Evolutionary conservation across 2,329 filamentous ascomycete species (phyloP).

Genomic region (Macroventuria anomochaeta): DNA sequence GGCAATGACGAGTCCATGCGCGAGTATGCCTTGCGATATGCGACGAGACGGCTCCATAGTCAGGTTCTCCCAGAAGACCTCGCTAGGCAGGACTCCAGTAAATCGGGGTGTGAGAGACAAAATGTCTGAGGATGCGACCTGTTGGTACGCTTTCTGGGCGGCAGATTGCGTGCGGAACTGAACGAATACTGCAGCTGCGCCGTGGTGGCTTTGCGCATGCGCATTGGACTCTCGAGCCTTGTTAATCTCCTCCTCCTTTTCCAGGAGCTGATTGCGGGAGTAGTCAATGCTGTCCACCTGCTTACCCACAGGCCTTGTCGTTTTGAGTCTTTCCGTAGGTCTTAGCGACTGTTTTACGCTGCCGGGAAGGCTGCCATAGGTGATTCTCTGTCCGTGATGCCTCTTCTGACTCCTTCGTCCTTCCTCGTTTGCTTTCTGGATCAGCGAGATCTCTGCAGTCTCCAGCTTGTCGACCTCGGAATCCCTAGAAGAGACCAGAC

Average conservation of each 20-base stretch:
- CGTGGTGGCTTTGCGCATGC: constrained; percentile 60
- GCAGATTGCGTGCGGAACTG: constrained; percentile 84
- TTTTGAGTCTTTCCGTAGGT: constrained; percentile 47
- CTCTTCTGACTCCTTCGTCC: constrained; percentile 69
- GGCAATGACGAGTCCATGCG: constrained; percentile 75
- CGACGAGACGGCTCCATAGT: constrained; percentile 84
- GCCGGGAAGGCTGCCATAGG: constrained; percentile 57
- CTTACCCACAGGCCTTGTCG: constrained; percentile 69
- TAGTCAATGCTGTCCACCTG: constrained; percentile 96
- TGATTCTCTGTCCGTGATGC: constrained; percentile 54
- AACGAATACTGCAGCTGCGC: constrained; percentile 82
- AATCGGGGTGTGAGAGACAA: constrained; percentile 85
- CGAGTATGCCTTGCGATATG: constrained; percentile 73
- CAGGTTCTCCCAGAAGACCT: constrained; percentile 88
- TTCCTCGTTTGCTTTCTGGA: constrained; percentile 76
- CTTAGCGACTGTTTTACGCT: constrained; percentile 69
- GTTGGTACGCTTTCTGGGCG: constrained; percentile 84
- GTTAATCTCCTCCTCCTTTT: constrained; percentile 74
- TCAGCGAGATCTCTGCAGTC: constrained; percentile 82
- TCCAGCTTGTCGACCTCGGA: constrained; percentile 82
- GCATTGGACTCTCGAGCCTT: constrained; percentile 71
- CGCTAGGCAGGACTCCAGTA: constrained; percentile 79
- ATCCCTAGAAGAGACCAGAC: constrained; percentile 82
- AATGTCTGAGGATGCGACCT: constrained; percentile 42
- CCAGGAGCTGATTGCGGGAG: constrained; percentile 78